These are phyloP conservation scores for Haberlea rhodopensis DNA, from an alignment of 257 asterid species.

Conservation along the genomic window DNA sequence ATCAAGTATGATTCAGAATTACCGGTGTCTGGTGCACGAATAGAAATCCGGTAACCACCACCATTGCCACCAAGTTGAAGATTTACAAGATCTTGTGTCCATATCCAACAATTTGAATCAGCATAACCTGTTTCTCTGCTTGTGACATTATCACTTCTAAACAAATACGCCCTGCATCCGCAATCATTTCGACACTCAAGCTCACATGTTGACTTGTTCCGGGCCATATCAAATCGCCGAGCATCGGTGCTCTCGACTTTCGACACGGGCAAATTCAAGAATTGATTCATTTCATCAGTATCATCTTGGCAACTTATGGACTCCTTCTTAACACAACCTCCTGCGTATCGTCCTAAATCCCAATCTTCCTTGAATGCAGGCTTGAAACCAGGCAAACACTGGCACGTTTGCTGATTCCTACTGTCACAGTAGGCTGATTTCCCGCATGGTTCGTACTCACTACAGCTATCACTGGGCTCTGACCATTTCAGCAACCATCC, in stretches of 20 bases:
- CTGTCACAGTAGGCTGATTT: constrained; percentile 28
- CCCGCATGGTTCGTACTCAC: constrained; percentile 31
- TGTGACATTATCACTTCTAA: not conserved
- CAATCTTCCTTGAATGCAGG: constrained; percentile 8
- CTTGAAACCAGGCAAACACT: constrained; percentile 35
- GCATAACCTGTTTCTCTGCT: not conserved
- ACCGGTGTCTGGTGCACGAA: constrained; percentile 33
- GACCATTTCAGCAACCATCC: constrained; percentile 25
- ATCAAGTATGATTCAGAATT: not conserved
- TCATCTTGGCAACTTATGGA: constrained; percentile 12
- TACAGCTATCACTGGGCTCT: constrained; percentile 26
- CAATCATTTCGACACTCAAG: constrained; percentile 26
- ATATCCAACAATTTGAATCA: constrained; percentile 25
- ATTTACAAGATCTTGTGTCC: constrained; percentile 23
- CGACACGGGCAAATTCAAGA: constrained; percentile 15
- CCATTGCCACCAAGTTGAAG: constrained; percentile 19
- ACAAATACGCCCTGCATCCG: constrained; percentile 32
- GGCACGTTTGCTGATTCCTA: constrained; percentile 4
- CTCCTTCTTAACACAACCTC: constrained; percentile 24
- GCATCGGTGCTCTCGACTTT: not conserved
- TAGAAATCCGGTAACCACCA: constrained; percentile 12
- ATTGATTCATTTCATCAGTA: not conserved
- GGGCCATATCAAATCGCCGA: not conserved
- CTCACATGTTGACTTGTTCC: constrained; percentile 20
- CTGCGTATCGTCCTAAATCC: not conserved